Base-by-base conservation (phyloP, 805 yeast genomes). In the Candida xiaguanensis region DNA sequence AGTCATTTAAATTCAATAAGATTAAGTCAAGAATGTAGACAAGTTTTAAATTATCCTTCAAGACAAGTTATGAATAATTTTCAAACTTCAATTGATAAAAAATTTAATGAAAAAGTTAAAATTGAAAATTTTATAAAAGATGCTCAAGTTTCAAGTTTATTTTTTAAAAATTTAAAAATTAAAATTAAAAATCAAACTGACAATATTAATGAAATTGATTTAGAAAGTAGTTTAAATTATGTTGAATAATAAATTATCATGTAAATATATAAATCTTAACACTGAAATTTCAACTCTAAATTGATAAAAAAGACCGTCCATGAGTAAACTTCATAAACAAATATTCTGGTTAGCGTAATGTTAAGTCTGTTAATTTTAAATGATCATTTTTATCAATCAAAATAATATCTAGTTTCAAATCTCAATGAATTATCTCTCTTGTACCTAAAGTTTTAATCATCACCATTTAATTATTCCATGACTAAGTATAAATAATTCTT, bases 381-480 rank as follows among this genome's bases (percentile, higher is more conserved):
- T 93, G 99, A 0, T 99, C 99, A 25, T 69, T 67, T 39, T 77
- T 69, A 56, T 90, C 98, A 47, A 93, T 89, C 47, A 93, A 68
- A 25, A 93, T 60, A 51, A 95, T 93, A 55, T 93, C 99, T 0
- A 99, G 99, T 57, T 93, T 93, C 55, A 93, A 68, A 60, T 93
- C 99, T 52, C 96, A 80, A 61, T 93, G 99, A 39, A 93, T 85
- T 36, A 95, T 87, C 0, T 96, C 96, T 50, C 85, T 76, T 2
- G 81, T 80, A 0, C 95, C 96, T 58, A 91, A 72, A 61, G 80
- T 77, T 52, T 86, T 85, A 19, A 93, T 93, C 99, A 24, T 99
- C 99, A 31, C 99, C 99, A 49, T 85, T 87, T 28, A 93, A 66
- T 54, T 88, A 93, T 58, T 93, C 99, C 98, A 95, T 91, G 2